Conservation (phyloP, 2,329 filamentous ascomycete genomes). For the Apiospora arundinis region DNA sequence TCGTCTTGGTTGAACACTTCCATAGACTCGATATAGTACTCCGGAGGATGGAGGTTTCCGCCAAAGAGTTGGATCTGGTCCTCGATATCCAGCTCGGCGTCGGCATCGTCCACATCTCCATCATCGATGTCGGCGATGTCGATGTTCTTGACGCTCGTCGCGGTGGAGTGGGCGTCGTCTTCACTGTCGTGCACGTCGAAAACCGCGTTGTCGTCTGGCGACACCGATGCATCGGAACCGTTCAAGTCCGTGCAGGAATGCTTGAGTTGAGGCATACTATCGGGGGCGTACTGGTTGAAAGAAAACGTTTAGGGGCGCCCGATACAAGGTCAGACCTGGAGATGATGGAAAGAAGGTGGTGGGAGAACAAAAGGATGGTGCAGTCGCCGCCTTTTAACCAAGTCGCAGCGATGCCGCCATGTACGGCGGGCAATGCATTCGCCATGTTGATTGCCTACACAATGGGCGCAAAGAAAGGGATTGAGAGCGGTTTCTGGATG, state of each 20-base stretch:
- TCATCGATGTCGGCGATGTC: background rate
- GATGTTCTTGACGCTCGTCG: background rate
- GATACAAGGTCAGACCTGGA: background rate
- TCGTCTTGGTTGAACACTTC: slow-evolving; percentile 26
- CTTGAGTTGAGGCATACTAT: background rate
- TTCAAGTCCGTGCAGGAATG: background rate
- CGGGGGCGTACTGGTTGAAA: background rate
- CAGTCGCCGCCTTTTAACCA: slow-evolving; percentile 5
- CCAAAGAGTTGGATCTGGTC: slow-evolving; percentile 29
- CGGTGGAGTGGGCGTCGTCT: background rate
- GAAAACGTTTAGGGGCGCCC: background rate
- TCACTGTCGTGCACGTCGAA: background rate
- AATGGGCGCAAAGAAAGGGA: background rate
- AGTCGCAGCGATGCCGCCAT: background rate
- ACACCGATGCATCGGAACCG: background rate
- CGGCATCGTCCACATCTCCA: background rate
- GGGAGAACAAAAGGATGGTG: background rate
- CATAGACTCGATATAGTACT: slow-evolving; percentile 29
- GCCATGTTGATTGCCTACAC: background rate
- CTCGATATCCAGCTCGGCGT: slow-evolving; percentile 26
- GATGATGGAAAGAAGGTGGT: background rate
- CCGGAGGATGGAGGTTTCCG: slow-evolving; percentile 28
- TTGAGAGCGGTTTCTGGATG: background rate
- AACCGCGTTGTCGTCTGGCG: background rate
- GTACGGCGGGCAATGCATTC: background rate